A percentile compares a stretch with the other conserved stretches of the same genome.
These are phyloP conservation scores for Barnettozyma hawaiiensis DNA, from an alignment of 1,139 yeast species.

Conservation along the genomic window DNA sequence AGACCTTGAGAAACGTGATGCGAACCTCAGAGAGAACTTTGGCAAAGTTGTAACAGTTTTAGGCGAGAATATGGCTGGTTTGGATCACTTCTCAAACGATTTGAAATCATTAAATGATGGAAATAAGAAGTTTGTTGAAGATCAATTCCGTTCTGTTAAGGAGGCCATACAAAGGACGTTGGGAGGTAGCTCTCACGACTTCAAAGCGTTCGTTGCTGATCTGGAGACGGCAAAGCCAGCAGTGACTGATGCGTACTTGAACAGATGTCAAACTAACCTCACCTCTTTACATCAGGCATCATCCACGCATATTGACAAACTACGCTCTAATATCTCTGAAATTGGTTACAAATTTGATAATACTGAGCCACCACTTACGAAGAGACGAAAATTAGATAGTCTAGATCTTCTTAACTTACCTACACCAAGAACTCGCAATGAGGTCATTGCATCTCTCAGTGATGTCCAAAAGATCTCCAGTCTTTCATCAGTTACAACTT, in stretches of 20 bases:
- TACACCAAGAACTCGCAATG: slow-evolving; percentile 13
- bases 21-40: slow-evolving; percentile 1
- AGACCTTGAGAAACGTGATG: background rate
- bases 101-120: slow-evolving; percentile 15
- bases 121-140: slow-evolving; percentile 2
- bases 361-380: slow-evolving; percentile 12
- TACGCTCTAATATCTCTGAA: slow-evolving; percentile 9
- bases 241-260: slow-evolving; percentile 16
- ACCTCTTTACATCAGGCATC: slow-evolving; percentile 7
- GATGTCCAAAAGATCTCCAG: background rate
- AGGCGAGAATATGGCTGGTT: slow-evolving; percentile 6
- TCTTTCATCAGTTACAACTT: background rate
- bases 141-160: background rate
- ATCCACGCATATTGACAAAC: background rate
- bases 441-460: slow-evolving; percentile 8
- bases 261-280: slow-evolving; percentile 12
- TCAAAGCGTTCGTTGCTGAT: slow-evolving; percentile 17
- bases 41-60: slow-evolving; percentile 4
- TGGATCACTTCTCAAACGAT: slow-evolving; percentile 11
- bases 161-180: background rate
- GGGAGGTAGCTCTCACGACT: background rate
- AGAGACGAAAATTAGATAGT: slow-evolving; percentile 16
- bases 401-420: slow-evolving; percentile 12
- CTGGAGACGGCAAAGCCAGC: slow-evolving; percentile 15
- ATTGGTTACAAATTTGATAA: slow-evolving; percentile 13